These are phyloP conservation scores for Auricularia sp. DNA, from an alignment of 768 basidiomycete species.

Conservation along the genomic window DNA sequence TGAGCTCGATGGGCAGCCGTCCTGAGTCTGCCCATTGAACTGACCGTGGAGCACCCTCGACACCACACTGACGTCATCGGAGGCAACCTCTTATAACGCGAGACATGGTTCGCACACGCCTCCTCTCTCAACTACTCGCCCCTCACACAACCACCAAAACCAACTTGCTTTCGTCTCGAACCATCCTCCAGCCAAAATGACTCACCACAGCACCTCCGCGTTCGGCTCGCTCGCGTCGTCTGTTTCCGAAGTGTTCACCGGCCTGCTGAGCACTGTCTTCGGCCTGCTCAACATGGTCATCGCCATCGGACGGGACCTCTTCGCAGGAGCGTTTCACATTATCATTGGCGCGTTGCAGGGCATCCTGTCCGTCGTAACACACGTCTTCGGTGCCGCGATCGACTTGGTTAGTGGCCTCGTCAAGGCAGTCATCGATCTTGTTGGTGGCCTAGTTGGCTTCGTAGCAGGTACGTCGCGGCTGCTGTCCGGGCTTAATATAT, in stretches of 20 bases:
- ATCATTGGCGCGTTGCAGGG: background rate
- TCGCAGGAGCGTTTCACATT: background rate
- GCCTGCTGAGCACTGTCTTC: background rate
- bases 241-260: background rate
- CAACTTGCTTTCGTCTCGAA: background rate
- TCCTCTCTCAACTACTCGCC: too few relatives aligned
- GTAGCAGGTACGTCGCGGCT: background rate
- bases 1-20: too few relatives aligned
- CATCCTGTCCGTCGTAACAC: background rate
- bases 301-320: background rate
- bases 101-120: too few relatives aligned
- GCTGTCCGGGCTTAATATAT: background rate
- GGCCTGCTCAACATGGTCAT: background rate
- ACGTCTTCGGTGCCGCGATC: background rate
- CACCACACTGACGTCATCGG: too few relatives aligned
- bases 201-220: background rate
- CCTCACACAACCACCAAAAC: too few relatives aligned
- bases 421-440: conserved; percentile 1
- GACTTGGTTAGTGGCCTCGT: background rate
- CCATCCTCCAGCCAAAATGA: background rate
- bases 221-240: background rate
- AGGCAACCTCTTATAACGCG: too few relatives aligned
- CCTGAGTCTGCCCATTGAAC: too few relatives aligned
- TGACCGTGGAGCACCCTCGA: too few relatives aligned
- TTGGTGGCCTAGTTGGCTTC: background rate